These are phyloP conservation scores for Agrocybe pediades DNA, from an alignment of 768 basidiomycete genomes.

Conservation along the genomic window DNA sequence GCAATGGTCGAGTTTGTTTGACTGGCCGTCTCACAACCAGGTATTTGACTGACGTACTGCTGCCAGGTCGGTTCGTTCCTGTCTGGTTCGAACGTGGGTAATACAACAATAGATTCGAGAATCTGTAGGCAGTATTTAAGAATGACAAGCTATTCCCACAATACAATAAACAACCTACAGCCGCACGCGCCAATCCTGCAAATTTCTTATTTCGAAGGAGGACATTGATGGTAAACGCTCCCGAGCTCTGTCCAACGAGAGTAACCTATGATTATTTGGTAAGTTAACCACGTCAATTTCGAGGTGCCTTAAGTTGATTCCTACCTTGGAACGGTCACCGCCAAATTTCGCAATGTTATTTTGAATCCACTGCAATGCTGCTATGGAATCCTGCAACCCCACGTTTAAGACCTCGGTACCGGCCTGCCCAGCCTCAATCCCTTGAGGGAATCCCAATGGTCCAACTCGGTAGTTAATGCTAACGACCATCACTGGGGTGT, in stretches of 20 bases:
- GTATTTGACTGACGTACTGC: slow-evolving; percentile 29
- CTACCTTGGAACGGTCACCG: slow-evolving; percentile 39
- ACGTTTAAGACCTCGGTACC: slow-evolving; percentile 32
- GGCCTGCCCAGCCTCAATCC: slow-evolving; percentile 25
- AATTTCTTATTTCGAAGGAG: slow-evolving; percentile 33
- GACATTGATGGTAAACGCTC: slow-evolving; percentile 40
- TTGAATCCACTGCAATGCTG: slow-evolving; percentile 56
- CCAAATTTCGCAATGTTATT: slow-evolving; percentile 58
- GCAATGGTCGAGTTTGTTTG: slow-evolving; percentile 25
- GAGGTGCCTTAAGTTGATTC: background rate
- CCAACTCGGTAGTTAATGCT: slow-evolving; percentile 41
- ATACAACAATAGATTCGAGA: slow-evolving; percentile 33
- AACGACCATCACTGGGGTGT: slow-evolving; percentile 38
- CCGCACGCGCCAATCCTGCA: slow-evolving; percentile 30
- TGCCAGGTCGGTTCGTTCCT: slow-evolving; percentile 29
- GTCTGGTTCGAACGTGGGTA: slow-evolving; percentile 27
- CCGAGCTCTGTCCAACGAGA: slow-evolving; percentile 51
- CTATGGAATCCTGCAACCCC: slow-evolving; percentile 42
- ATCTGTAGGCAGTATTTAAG: slow-evolving; percentile 24
- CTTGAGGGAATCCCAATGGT: slow-evolving; percentile 44
- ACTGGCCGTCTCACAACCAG: slow-evolving; percentile 20
- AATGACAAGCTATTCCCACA: background rate
- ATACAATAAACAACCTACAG: slow-evolving; percentile 11
- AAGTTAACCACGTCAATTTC: background rate
- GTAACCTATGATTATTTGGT: too few species aligned